A percentile compares a stretch with the other conserved stretches of the same genome.
Conservation (phyloP, 2,329 filamentous ascomycete genomes). For the Dissoconium aciculare region DNA sequence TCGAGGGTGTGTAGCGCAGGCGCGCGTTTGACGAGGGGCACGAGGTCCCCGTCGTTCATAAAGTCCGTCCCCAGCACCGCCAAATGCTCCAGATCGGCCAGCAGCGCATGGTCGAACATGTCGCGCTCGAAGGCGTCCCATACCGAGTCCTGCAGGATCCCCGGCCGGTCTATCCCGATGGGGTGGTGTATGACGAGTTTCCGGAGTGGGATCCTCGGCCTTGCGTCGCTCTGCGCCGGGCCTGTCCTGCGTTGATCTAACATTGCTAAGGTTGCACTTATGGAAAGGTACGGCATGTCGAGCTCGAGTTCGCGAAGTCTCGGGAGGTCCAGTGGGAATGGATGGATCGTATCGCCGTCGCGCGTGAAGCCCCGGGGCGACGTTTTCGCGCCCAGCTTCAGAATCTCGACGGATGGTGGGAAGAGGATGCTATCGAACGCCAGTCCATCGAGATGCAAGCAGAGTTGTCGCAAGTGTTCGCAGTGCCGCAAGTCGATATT, state of each 20-base stretch:
- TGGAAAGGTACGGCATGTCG: not conserved
- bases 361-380: too few species aligned
- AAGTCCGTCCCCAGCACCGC: conserved; percentile 3
- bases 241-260: not conserved
- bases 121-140: too few species aligned
- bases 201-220: too few species aligned
- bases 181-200: too few species aligned
- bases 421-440: conserved; percentile 2
- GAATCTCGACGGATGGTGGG: conserved; percentile 3
- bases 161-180: too few species aligned
- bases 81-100: conserved; percentile 2
- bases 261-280: not conserved
- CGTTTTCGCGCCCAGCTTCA: too few species aligned
- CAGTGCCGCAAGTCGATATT: conserved; percentile 6
- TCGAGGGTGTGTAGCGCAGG: conserved; percentile 20
- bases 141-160: too few species aligned
- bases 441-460: conserved; percentile 2
- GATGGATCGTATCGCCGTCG: not conserved
- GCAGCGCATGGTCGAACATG: not conserved
- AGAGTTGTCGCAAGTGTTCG: conserved; percentile 2
- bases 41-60: conserved; percentile 21
- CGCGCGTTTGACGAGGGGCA: conserved; percentile 14
- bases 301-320: not conserved
- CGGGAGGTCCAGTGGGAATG: not conserved
- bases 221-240: too few species aligned